Conservation (phyloP, 2,329 filamentous ascomycete genomes). For the Sarocladiaceae sp. region DNA sequence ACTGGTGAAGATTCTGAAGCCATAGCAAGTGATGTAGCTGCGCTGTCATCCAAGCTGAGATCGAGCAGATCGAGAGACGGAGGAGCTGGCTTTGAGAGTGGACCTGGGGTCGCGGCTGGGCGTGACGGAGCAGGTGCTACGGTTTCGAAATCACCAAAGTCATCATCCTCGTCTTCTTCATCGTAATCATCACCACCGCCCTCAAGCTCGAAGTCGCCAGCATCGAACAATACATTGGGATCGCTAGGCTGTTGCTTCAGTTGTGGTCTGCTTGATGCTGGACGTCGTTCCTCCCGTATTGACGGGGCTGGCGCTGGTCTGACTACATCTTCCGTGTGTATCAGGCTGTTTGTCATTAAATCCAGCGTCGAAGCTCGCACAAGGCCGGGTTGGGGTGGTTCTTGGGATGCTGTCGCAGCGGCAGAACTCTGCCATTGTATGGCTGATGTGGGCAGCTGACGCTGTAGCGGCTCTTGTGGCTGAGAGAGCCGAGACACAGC, state of each 20-base stretch:
- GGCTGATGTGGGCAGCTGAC: background rate
- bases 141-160: conserved; percentile 59
- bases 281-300: conserved; percentile 8
- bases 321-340: conserved; percentile 28
- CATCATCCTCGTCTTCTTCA: conserved; percentile 45
- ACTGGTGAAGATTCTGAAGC: background rate
- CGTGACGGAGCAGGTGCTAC: conserved; percentile 23
- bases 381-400: conserved; percentile 18
- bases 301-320: conserved; percentile 1
- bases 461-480: background rate
- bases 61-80: conserved; percentile 1
- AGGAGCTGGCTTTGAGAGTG: background rate
- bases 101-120: background rate
- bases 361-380: conserved; percentile 49
- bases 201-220: conserved; percentile 46
- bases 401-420: background rate
- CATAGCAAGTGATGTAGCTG: background rate
- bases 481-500: background rate
- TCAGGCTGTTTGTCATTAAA: conserved; percentile 48
- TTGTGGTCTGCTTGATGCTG: conserved; percentile 14
- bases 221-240: conserved; percentile 63
- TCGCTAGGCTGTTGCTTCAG: conserved; percentile 26
- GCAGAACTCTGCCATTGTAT: background rate
- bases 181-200: conserved; percentile 44
- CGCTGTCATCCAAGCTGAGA: conserved; percentile 4